Base-by-base conservation (phyloP, 1,139 yeast species). In the Geotrichum histeridarum region DNA sequence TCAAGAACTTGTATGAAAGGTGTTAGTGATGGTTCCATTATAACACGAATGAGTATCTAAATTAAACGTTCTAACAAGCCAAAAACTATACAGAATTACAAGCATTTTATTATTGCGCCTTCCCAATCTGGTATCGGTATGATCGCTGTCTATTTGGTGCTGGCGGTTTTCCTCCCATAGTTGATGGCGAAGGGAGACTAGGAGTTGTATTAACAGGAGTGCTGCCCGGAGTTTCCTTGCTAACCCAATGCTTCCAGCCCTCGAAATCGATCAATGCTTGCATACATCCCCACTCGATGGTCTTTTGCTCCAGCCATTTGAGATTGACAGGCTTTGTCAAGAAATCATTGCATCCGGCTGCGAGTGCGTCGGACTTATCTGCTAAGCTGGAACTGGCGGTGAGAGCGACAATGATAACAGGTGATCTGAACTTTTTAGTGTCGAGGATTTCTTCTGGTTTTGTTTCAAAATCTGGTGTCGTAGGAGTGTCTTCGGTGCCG, bases 271-370 rank as follows among this genome's bases (percentile, higher is more conserved):
- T 91, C 57, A 93, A 74, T 0, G 98, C 98, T 73, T 93, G 99
- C 99, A 93, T 93, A 59, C 82, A 79, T 1, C 78, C 78, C 98
- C 98, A 91, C 71, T 93, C 99, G 3, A 93, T 88, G 57, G 93
- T 87, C 72, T 93, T 93, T 65, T 87, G 89, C 64, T 91, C 90
- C 53, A 93, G 75, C 99, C 99, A 93, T 42, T 84, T 90, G 64
- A 93, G 76, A 64, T 90, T 91, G 12, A 94, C 99, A 0, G 99
- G 99, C 61, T 93, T 93, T n/a, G 98, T 93, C 63, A 93, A 74
- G 70, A 86, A 93, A 70, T 93, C 99, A 67, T 93, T 93, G 71
- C 99, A 93, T 46, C 99, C 99, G 1, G 98, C 97, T 46, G 95
- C 86, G 58, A 93, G 75, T 0, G 99, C 99, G 64, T 88, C 89